phyloP scores from a whole-genome alignment of 331 rosid genomes.

The Rhamnella rubrinervis region DNA sequence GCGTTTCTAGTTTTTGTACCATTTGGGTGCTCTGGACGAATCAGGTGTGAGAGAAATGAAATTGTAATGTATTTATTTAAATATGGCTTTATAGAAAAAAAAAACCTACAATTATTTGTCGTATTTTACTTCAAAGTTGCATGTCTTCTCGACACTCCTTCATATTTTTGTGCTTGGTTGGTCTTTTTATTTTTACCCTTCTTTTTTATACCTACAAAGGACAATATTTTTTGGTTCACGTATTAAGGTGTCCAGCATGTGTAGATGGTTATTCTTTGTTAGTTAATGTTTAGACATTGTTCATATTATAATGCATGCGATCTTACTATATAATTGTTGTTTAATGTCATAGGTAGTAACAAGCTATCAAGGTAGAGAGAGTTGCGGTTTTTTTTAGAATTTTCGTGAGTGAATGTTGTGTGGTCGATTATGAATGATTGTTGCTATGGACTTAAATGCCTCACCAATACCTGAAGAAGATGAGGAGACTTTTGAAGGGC shows the following conservation, averaged over 20 bases:
- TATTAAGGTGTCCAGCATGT: background rate
- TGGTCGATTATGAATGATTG: slow-evolving; percentile 71
- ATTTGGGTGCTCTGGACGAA: slow-evolving; percentile 5
- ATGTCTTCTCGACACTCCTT: too few species aligned
- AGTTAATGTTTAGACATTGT: background rate
- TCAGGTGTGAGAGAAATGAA: background rate
- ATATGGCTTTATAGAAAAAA: background rate
- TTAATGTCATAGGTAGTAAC: slow-evolving; percentile 25
- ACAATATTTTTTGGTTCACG: too few species aligned
- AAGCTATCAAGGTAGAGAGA: slow-evolving; percentile 16
- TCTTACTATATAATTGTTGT: slow-evolving; percentile 17
- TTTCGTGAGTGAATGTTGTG: slow-evolving; percentile 44
- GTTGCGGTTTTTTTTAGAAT: slow-evolving; percentile 19
- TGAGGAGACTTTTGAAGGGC: slow-evolving; percentile 70
- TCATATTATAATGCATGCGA: background rate
- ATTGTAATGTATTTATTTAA: background rate
- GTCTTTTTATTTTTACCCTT: too few species aligned
- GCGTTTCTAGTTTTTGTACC: slow-evolving; percentile 1
- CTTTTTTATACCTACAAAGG: too few species aligned
- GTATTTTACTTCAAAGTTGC: too few species aligned
- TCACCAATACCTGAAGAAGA: slow-evolving; percentile 96
- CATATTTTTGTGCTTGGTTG: too few species aligned
- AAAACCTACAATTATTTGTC: background rate
- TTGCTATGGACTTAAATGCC: slow-evolving; percentile 97
- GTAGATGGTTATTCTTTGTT: background rate